Evolutionary conservation across 345 rosid genomes (phyloP), one percentile per base, ranked within the genome.

Genomic region (Corymbia maculata): DNA sequence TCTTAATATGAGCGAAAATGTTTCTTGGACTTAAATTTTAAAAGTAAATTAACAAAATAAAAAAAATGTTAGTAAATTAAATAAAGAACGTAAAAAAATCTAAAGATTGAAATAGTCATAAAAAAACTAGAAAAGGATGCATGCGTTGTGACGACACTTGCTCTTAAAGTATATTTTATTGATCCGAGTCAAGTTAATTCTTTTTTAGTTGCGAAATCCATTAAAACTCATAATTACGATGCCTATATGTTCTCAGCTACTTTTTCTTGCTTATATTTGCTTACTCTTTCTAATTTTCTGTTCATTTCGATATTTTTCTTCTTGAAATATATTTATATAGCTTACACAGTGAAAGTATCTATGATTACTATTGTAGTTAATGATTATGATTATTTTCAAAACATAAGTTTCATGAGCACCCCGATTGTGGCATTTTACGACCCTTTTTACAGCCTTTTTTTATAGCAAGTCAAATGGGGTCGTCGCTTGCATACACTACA

Each of bases 361-460:
- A 30, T 68, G 44, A 8, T 3, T 13, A 32, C 5, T 64, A 2
- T 3, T 13, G 75, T 64, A 6, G 4, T 19, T 2, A 4, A 64
- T 64, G 75, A 64, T 64, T 14, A 64, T 64, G 75, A 64, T 4
- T n/a, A 64, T 64, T n/a, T 64, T 64, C 36, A 7, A n/a, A 13
- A n/a, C 3, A n/a, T n/a, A 64, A 64, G 75, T 64, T n/a, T n/a
- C 19, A 64, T 7, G 4, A 66, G 42, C n/a, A n/a, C 75, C 19
- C 10, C 10, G 0, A n/a, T 30, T n/a, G 7, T n/a, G 9, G 5
- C 7, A 66, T n/a, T 64, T 66, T 6, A 13, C 6, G 8, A n/a
- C 19, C 11, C 42, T 2, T n/a, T 64, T 66, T 6, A 13, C 6
- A 8, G 14, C 19, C 11, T 19, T 2, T n/a, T n/a, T n/a, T 66